A percentile compares a stretch with the other conserved stretches of the same genome.
Evolutionary conservation across 495 filamentous ascomycete species (phyloP).

Genomic region (Penicillium tannophilum): DNA sequence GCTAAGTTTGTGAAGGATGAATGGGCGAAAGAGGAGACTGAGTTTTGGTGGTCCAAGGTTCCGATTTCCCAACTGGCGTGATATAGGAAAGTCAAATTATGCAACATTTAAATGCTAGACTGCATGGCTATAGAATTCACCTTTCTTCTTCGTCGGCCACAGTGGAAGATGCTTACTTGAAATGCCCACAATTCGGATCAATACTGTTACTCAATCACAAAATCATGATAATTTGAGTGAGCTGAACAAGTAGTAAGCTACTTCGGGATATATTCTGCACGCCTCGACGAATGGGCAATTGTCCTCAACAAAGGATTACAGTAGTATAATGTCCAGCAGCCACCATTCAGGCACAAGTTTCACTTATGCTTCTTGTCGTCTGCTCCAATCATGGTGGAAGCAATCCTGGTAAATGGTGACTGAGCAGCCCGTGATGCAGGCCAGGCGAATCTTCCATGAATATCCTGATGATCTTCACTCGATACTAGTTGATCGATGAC

Average conservation of each 20-base stretch:
- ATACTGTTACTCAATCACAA: no score
- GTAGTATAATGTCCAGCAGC: neutral
- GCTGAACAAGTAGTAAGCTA: no score
- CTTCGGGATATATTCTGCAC: no score
- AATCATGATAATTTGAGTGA: no score
- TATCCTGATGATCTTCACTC: conserved; percentile 3
- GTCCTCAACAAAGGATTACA: neutral
- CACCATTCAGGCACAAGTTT: no score
- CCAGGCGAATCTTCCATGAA: conserved; percentile 12
- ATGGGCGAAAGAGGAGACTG: conserved; percentile 51
- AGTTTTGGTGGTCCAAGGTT: conserved; percentile 58
- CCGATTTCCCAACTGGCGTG: conserved; percentile 36
- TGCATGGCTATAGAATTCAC: no score
- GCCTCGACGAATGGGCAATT: no score
- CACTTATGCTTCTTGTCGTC: neutral
- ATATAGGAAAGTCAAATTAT: neutral
- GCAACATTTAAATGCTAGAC: neutral
- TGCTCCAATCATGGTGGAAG: neutral
- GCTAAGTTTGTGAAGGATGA: conserved; percentile 46
- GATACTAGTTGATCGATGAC: conserved; percentile 11
- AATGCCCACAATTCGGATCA: no score
- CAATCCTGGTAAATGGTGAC: conserved; percentile 11
- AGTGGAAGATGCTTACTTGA: no score
- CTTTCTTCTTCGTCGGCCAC: no score
- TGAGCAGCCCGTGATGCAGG: conserved; percentile 15